Conservation (phyloP, 75 land plant species). For the Pinus albicaulis region DNA sequence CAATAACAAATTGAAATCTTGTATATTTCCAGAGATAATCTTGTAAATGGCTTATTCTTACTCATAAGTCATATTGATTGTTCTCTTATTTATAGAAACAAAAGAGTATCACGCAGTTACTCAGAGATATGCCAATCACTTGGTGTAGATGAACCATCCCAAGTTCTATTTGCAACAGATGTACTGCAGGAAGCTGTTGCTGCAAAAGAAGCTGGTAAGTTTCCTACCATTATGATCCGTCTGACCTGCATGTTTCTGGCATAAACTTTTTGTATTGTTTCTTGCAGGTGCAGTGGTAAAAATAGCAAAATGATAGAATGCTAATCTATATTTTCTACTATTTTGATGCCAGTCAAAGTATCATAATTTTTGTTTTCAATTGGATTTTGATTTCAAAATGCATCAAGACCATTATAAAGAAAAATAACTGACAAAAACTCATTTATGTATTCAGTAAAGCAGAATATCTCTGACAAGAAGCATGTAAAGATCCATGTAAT, state of each 20-base stretch:
- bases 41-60: neutral
- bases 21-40: neutral
- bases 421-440: no score
- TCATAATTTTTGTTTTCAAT: slow-evolving; percentile 1
- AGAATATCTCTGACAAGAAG: no score
- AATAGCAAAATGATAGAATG: no score
- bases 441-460: no score
- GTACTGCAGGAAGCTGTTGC: slow-evolving; percentile 95
- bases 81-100: slow-evolving; percentile 53
- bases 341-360: slow-evolving; percentile 6
- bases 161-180: slow-evolving; percentile 90
- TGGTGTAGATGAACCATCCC: slow-evolving; percentile 86
- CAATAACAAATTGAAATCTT: neutral
- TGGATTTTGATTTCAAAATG: neutral
- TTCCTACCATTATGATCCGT: neutral
- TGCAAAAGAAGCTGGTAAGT: slow-evolving; percentile 89
- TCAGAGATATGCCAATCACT: slow-evolving; percentile 72
- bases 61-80: neutral
- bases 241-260: neutral
- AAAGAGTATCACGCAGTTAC: slow-evolving; percentile 87
- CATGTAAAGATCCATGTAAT: no score
- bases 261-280: neutral
- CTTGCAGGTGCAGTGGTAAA: no score
- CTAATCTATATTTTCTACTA: neutral
- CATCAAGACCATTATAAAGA: no score